phyloP scores from a whole-genome alignment of 805 yeast species.

The Teunomyces tritomae region DNA sequence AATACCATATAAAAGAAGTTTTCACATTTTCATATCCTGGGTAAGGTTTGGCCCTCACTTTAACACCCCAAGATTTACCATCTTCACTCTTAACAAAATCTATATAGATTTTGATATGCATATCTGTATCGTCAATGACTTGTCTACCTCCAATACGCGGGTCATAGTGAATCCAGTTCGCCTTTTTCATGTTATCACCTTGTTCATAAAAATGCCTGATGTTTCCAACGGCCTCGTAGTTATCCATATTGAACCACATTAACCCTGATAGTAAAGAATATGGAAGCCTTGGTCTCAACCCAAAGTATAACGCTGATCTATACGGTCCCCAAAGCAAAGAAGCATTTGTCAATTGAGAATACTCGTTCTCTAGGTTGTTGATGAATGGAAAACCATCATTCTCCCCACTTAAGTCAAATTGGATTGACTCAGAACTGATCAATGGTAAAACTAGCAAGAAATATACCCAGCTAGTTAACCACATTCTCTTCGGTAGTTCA shows the following conservation, averaged over 20 bases:
- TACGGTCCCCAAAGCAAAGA: constrained; percentile 83
- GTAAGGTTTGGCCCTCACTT: constrained; percentile 64
- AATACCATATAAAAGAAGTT: constrained; percentile 72
- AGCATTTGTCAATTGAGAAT: constrained; percentile 16
- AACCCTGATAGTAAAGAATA: constrained; percentile 72
- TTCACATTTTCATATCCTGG: constrained; percentile 46
- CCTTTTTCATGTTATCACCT: constrained; percentile 63
- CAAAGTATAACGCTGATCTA: constrained; percentile 81
- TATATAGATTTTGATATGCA: constrained; percentile 59
- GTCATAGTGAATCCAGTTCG: constrained; percentile 87
- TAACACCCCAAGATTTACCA: constrained; percentile 78
- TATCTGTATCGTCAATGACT: constrained; percentile 62
- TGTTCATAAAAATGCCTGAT: constrained; percentile 78
- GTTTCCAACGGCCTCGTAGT: constrained; percentile 48
- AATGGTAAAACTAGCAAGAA: constrained; percentile 2
- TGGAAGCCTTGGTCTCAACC: constrained; percentile 80
- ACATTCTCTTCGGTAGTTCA: not conserved
- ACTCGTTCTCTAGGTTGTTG: constrained; percentile 6
- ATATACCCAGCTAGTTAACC: not conserved
- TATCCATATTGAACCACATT: constrained; percentile 80
- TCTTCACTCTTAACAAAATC: constrained; percentile 72
- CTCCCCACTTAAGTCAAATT: constrained; percentile 21
- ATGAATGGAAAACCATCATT: not conserved
- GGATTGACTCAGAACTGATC: constrained; percentile 11
- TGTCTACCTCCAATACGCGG: constrained; percentile 87